Evolutionary conservation across 1,284 basidiomycete species (phyloP), one percentile per base, ranked within the genome.

Genomic region (Microbotryomycetes sp.): DNA sequence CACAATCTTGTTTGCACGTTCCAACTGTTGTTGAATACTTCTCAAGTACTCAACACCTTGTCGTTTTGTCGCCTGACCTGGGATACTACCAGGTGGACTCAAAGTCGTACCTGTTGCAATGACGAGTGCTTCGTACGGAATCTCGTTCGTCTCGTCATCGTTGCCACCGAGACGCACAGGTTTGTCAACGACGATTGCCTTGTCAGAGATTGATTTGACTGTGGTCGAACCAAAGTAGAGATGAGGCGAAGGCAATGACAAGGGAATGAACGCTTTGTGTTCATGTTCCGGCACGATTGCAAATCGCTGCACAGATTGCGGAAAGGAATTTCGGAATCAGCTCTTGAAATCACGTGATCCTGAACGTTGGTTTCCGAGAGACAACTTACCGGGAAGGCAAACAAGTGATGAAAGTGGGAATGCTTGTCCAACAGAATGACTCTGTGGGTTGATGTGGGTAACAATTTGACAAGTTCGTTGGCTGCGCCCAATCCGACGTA

Each of bases 71-170:
- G 6, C 53, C 56, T 46, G 55, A 1, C 59, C 52, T 4, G 65
- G 59, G 29, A 77, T 66, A n/a, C 70, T 71, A 1, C 72, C 73
- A 1, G 75, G 76, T 2, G 70, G 58, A 1, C 66, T 67, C 6
- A 74, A 67, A 9, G 58, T 63, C 4, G 73, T 73, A 1, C 76
- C 74, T 3, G 72, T 73, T 3, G 74, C 77, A 45, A 79, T 76
- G 3, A 80, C 64, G 45, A 72, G 63, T 59, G 78, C 78, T 29
- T 77, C 77, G 56, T 75, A 78, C 1, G 68, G 52, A 45, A 67
- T 16, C 32, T 69, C 62, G 9, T 55, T 61, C 3, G 46, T 56
- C 15, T 25, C 25, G n/a, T n/a, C n/a, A n/a, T n/a, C n/a, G 6
- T 30, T 5, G 12, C 62, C 57, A 32, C 66, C 64, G 14, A 70